Conservation (phyloP, 345 rosid species). For the Linum trigynum region DNA sequence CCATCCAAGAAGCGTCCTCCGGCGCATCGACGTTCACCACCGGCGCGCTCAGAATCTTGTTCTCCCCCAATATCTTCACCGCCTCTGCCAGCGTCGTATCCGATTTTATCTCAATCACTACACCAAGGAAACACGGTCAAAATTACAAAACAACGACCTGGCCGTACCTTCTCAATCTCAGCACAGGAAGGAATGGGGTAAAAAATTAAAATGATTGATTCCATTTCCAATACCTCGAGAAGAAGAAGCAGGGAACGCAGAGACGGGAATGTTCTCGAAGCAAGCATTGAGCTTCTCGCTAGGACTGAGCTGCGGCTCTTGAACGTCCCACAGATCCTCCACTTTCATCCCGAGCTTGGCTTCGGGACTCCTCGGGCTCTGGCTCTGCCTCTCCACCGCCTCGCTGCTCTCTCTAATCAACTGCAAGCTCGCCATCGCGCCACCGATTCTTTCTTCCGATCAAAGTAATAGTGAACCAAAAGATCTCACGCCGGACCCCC, state of each 20-base stretch:
- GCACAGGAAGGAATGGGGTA: neutral
- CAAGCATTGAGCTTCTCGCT: slow-evolving; percentile 91
- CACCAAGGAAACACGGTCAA: slow-evolving; percentile 1
- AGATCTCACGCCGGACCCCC: neutral
- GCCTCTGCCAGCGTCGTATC: slow-evolving; percentile 82
- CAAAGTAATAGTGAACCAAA: too few relatives aligned
- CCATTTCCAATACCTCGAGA: slow-evolving; percentile 41
- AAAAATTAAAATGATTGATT: neutral
- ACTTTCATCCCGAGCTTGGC: slow-evolving; percentile 85
- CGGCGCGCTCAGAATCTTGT: slow-evolving; percentile 72
- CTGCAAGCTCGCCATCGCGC: slow-evolving; percentile 30
- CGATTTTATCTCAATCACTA: slow-evolving; percentile 79
- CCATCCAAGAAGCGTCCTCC: slow-evolving; percentile 83
- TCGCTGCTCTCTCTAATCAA: slow-evolving; percentile 14
- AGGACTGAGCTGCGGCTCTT: slow-evolving; percentile 60
- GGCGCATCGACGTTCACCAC: slow-evolving; percentile 79
- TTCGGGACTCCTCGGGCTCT: slow-evolving; percentile 86
- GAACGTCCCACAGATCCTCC: slow-evolving; percentile 86
- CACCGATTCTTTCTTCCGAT: neutral
- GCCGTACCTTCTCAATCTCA: too few relatives aligned
- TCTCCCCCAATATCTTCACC: slow-evolving; percentile 55
- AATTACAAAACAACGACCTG: neutral
- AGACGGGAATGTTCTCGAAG: slow-evolving; percentile 81
- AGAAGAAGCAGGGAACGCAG: slow-evolving; percentile 72
- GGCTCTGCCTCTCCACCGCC: slow-evolving; percentile 12